Conservation (phyloP, 768 basidiomycete species). For the Tulasnella sp. region DNA sequence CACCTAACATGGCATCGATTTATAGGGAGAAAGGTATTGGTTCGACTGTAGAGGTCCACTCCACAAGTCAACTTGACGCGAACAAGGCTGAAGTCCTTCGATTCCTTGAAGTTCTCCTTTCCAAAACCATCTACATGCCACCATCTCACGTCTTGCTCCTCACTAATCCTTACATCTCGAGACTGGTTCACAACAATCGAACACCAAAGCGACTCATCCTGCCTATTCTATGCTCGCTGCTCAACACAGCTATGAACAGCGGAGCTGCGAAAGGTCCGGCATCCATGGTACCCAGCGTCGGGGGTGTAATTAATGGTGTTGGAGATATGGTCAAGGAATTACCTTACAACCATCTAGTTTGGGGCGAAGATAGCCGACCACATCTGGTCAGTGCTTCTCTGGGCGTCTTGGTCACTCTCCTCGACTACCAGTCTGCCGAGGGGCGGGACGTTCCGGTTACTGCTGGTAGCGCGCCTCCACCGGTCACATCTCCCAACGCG, state of each 20-base stretch:
- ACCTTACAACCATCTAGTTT: conserved; percentile 83
- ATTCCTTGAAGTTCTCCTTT: conserved; percentile 76
- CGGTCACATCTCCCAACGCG: conserved; percentile 37
- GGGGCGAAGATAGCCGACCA: conserved; percentile 63
- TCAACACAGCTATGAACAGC: conserved; percentile 82
- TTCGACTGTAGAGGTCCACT: conserved; percentile 63
- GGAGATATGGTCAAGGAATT: conserved; percentile 35
- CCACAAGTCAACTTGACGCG: conserved; percentile 48
- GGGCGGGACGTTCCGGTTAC: conserved; percentile 39
- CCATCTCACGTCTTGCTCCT: conserved; percentile 53
- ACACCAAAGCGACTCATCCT: conserved; percentile 73
- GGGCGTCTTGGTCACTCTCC: conserved; percentile 61
- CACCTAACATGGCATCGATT: neutral
- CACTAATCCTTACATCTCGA: conserved; percentile 60
- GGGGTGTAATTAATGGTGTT: conserved; percentile 4
- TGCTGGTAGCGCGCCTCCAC: conserved; percentile 15
- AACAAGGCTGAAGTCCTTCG: conserved; percentile 87
- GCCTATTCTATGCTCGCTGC: conserved; percentile 80
- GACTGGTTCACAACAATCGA: conserved; percentile 51
- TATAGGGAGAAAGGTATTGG: conserved; percentile 91
- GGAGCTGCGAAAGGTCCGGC: neutral
- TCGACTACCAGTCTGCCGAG: conserved; percentile 71
- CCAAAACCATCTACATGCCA: conserved; percentile 79
- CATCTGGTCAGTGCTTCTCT: conserved; percentile 63
- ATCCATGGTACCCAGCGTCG: neutral